A percentile compares a stretch with the other conserved stretches of the same genome.
Evolutionary conservation across 768 basidiomycete genomes (phyloP).

Genomic region (Chlorophyllum brunneum): DNA sequence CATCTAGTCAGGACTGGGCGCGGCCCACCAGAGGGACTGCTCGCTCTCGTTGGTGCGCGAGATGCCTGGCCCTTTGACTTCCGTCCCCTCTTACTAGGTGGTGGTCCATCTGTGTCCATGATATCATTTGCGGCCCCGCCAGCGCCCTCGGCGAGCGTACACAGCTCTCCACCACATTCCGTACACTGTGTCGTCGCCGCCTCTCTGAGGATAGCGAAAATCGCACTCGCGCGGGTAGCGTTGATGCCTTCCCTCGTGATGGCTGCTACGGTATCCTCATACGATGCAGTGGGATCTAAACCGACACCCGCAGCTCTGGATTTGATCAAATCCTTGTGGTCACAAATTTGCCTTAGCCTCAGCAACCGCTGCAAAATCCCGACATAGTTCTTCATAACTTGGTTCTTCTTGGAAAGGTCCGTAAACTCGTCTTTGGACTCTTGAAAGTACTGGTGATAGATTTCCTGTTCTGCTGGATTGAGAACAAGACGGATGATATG

Average conservation of each 20-base stretch:
- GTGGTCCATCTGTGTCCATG: conserved; percentile 46
- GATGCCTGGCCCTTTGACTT: conserved; percentile 48
- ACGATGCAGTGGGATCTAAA: conserved; percentile 53
- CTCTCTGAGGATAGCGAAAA: conserved; percentile 83
- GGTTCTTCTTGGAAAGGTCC: conserved; percentile 81
- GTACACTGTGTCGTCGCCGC: conserved; percentile 85
- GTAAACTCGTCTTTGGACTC: conserved; percentile 92
- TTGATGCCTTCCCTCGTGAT: conserved; percentile 81
- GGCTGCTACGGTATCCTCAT: conserved; percentile 74
- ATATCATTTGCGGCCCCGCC: conserved; percentile 31
- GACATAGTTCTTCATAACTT: conserved; percentile 98
- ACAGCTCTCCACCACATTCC: conserved; percentile 81
- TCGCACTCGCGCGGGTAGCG: conserved; percentile 67
- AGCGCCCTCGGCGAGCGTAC: conserved; percentile 41
- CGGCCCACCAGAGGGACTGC: conserved; percentile 55
- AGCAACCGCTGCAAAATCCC: conserved; percentile 96
- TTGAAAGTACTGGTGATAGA: conserved; percentile 86
- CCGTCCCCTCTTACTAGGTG: conserved; percentile 42
- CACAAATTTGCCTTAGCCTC: conserved; percentile 95
- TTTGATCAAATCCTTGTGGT: conserved; percentile 88
- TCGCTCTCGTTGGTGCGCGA: conserved; percentile 70
- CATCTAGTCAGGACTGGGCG: conserved; percentile 84
- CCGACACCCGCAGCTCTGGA: conserved; percentile 47
- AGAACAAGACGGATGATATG: conserved; percentile 84
- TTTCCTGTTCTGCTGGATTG: conserved; percentile 71